Evolutionary conservation across 495 filamentous ascomycete species (phyloP).

Genomic region (Penicillium flavigenum): DNA sequence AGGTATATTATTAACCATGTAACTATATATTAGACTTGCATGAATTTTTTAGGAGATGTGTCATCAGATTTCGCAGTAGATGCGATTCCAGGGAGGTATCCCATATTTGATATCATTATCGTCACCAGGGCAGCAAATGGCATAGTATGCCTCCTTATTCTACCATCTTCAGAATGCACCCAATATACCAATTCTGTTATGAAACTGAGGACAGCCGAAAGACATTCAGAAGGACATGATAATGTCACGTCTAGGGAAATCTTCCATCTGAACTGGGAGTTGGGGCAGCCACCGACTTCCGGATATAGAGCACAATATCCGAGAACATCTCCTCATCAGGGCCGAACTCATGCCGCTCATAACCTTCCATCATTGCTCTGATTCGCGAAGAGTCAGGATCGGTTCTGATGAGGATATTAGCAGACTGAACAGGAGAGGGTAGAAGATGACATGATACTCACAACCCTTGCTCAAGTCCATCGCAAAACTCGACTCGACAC

Average conservation of each 20-base stretch:
- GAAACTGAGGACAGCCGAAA: no score
- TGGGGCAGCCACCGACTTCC: slow-evolving; percentile 2
- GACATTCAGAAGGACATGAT: no score
- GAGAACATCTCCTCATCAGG: slow-evolving; percentile 10
- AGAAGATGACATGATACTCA: slow-evolving; percentile 1
- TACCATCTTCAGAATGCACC: no score
- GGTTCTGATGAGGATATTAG: slow-evolving; percentile 3
- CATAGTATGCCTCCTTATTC: no score
- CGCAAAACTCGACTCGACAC: slow-evolving; percentile 12
- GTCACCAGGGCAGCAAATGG: no score
- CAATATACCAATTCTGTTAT: no score
- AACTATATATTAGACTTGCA: no score
- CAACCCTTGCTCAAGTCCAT: slow-evolving; percentile 10
- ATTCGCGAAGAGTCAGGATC: slow-evolving; percentile 17
- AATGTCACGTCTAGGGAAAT: not conserved
- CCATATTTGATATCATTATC: no score
- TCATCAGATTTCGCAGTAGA: no score
- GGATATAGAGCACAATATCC: slow-evolving; percentile 18
- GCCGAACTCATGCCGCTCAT: slow-evolving; percentile 18
- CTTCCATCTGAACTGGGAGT: not conserved
- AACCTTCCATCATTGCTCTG: slow-evolving; percentile 19
- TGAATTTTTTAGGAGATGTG: no score
- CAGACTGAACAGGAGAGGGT: not conserved
- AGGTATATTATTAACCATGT: no score
- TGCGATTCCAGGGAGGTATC: no score